A percentile compares a stretch with the other conserved stretches of the same genome.
These are phyloP conservation scores for Colletotrichum agaves DNA, from an alignment of 2,329 filamentous ascomycete genomes.

Conservation along the genomic window DNA sequence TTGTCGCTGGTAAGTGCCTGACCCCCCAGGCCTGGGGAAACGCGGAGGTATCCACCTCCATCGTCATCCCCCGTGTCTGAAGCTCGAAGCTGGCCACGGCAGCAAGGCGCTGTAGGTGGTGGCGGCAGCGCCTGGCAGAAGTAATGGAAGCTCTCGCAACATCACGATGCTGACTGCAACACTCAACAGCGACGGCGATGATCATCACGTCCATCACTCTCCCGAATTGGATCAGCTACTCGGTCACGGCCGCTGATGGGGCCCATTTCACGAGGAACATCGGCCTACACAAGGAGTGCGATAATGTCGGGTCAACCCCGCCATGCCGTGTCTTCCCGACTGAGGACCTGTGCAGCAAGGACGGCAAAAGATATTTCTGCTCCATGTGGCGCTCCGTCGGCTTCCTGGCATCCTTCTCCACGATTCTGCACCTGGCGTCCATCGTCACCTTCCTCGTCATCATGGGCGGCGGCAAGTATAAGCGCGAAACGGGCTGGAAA, in stretches of 20 bases:
- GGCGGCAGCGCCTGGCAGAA: background rate
- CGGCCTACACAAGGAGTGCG: conserved; percentile 86
- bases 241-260: conserved; percentile 60
- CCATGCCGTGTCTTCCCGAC: conserved; percentile 74
- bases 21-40: background rate
- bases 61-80: conserved; percentile 27
- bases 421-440: conserved; percentile 83
- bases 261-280: conserved; percentile 67
- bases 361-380: conserved; percentile 79
- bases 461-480: conserved; percentile 80
- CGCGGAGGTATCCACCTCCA: conserved; percentile 28
- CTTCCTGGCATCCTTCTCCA: conserved; percentile 86
- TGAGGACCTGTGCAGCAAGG: conserved; percentile 72
- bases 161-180: conserved; percentile 44
- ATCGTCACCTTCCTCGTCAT: conserved; percentile 84
- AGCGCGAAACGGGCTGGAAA: conserved; percentile 86
- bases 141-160: background rate
- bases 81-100: background rate
- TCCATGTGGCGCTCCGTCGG: conserved; percentile 90
- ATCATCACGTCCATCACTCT: conserved; percentile 75
- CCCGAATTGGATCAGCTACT: conserved; percentile 77
- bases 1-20: conserved; percentile 54
- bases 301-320: conserved; percentile 68
- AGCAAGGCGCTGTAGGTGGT: background rate
- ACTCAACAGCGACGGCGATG: conserved; percentile 71